phyloP scores from a whole-genome alignment of 2,329 filamentous ascomycete species.

The Bertia moriformis region DNA sequence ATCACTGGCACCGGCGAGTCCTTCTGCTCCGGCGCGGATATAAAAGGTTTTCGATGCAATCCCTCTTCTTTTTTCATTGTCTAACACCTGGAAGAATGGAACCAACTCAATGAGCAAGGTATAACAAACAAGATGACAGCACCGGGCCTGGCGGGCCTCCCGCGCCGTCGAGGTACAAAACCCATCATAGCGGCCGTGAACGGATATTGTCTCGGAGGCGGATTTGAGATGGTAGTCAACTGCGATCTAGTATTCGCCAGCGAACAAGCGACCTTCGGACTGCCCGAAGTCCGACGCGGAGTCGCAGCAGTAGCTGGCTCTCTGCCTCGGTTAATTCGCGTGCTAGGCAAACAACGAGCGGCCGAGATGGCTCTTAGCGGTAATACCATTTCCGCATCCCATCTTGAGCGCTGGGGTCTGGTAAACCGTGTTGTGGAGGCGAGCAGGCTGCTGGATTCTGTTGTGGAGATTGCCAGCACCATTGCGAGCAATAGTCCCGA shows the following conservation, averaged over 20 bases:
- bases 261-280: slow-evolving; percentile 40
- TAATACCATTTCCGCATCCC: slow-evolving; percentile 37
- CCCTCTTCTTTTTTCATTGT: slow-evolving; percentile 9
- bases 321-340: slow-evolving; percentile 49
- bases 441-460: too few relatives aligned
- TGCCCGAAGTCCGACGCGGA: slow-evolving; percentile 60
- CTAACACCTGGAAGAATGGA: slow-evolving; percentile 12
- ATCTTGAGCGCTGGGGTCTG: slow-evolving; percentile 51
- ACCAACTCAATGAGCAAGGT: background rate
- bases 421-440: slow-evolving; percentile 50
- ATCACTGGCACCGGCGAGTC: slow-evolving; percentile 48
- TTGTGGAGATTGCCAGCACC: slow-evolving; percentile 41
- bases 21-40: slow-evolving; percentile 56
- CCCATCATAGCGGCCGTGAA: slow-evolving; percentile 67
- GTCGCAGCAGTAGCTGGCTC: slow-evolving; percentile 60
- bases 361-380: slow-evolving; percentile 59
- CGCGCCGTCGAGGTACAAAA: slow-evolving; percentile 54
- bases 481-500: slow-evolving; percentile 61
- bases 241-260: slow-evolving; percentile 57
- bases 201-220: slow-evolving; percentile 60
- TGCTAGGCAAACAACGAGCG: slow-evolving; percentile 54
- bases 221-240: slow-evolving; percentile 64
- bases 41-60: slow-evolving; percentile 26
- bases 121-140: slow-evolving; percentile 7
- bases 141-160: slow-evolving; percentile 50